Conservation (phyloP, 139 green algal genomes). For the Axilococcus clingmanii region DNA sequence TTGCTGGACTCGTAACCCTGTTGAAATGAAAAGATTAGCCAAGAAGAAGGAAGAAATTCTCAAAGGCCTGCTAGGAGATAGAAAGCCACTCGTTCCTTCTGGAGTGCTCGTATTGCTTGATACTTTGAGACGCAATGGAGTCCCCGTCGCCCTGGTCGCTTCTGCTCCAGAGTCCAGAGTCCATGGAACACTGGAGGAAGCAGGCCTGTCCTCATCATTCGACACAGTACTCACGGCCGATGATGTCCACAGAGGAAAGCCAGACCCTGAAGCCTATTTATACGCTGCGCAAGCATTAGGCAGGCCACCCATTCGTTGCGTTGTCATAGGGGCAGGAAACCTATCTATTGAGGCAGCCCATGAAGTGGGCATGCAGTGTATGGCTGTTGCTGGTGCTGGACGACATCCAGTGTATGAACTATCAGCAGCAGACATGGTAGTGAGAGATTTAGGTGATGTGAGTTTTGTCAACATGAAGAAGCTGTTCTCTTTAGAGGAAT, state of each 20-base stretch:
- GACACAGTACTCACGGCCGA: slow-evolving; percentile 70
- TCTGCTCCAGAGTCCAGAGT: slow-evolving; percentile 42
- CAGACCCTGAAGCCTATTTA: slow-evolving; percentile 68
- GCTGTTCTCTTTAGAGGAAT: slow-evolving; percentile 73
- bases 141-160: slow-evolving; percentile 65
- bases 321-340: slow-evolving; percentile 82
- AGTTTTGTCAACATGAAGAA: slow-evolving; percentile 89
- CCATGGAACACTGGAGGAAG: slow-evolving; percentile 29
- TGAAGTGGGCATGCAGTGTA: slow-evolving; percentile 81
- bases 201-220: slow-evolving; percentile 50
- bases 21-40: slow-evolving; percentile 51
- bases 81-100: slow-evolving; percentile 27
- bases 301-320: slow-evolving; percentile 77
- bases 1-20: slow-evolving; percentile 79
- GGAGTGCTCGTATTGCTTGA: slow-evolving; percentile 60
- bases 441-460: slow-evolving; percentile 66
- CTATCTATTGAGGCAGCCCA: slow-evolving; percentile 75
- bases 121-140: slow-evolving; percentile 31
- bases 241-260: slow-evolving; percentile 55
- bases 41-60: slow-evolving; percentile 69
- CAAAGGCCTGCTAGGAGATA: slow-evolving; percentile 33
- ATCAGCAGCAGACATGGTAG: slow-evolving; percentile 76
- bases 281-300: slow-evolving; percentile 57
- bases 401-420: slow-evolving; percentile 79
- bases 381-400: slow-evolving; percentile 68